A percentile compares a stretch with the other conserved stretches of the same genome.
These are phyloP conservation scores for Hypoxylon sp. DNA, from an alignment of 2,329 filamentous ascomycete species.

Conservation along the genomic window DNA sequence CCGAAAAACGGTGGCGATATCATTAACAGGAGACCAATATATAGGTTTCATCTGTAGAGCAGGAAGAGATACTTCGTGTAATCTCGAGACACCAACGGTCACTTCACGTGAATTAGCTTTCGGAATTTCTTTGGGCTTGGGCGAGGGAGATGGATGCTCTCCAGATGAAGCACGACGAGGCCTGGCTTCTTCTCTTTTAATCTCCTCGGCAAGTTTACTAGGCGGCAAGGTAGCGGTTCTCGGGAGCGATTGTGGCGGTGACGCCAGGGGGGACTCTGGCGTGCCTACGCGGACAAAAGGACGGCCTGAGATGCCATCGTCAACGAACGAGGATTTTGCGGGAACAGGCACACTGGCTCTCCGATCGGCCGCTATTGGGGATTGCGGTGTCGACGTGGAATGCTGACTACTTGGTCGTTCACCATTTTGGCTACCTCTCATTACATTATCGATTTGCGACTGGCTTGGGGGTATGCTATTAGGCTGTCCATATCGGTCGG, in stretches of 20 bases:
- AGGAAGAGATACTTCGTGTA: constrained; percentile 88
- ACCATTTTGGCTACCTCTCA: constrained; percentile 13
- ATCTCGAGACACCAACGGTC: constrained; percentile 85
- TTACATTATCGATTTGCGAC: constrained; percentile 23
- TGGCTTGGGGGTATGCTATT: constrained; percentile 31
- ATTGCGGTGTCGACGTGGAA: constrained; percentile 31
- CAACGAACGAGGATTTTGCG: constrained; percentile 42
- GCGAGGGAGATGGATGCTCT: constrained; percentile 26
- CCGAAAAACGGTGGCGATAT: constrained; percentile 81
- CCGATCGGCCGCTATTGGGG: constrained; percentile 31
- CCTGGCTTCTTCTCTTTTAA: constrained; percentile 25
- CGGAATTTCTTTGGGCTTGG: constrained; percentile 36
- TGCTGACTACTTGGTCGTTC: constrained; percentile 26
- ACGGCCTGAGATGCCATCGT: constrained; percentile 64
- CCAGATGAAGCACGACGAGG: constrained; percentile 18
- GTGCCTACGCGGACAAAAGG: constrained; percentile 61
- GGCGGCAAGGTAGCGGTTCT: constrained; percentile 29
- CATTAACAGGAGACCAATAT: constrained; percentile 95
- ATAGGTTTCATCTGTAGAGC: constrained; percentile 91
- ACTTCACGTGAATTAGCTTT: constrained; percentile 61
- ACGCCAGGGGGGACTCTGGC: constrained; percentile 43
- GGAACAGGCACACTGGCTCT: constrained; percentile 33
- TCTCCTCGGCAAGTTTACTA: constrained; percentile 38
- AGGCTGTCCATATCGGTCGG: constrained; percentile 31
- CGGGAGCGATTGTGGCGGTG: constrained; percentile 43